Percentiles rank a stretch among this genome's conserved stretches.
Conservation (phyloP, 1,284 basidiomycete genomes). For the Trichosporon sp. region DNA sequence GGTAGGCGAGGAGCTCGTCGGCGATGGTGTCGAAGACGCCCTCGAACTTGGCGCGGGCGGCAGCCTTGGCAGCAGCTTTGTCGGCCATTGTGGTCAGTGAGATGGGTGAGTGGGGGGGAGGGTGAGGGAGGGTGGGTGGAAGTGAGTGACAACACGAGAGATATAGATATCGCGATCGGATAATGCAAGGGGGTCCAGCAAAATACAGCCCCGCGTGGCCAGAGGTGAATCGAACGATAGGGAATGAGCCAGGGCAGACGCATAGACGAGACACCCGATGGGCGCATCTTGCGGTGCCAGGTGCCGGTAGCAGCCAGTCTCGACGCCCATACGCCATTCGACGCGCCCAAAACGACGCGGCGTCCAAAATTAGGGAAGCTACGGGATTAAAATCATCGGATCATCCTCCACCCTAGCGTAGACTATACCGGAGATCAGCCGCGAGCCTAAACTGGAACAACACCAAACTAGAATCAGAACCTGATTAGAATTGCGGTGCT, state of each 20-base stretch:
- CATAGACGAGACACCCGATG: conserved; percentile 14
- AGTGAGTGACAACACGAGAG: background rate
- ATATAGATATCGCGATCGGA: background rate
- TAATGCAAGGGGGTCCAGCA: background rate
- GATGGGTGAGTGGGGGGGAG: no score
- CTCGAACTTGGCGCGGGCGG: conserved; percentile 48
- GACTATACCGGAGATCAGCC: background rate
- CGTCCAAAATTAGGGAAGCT: conserved; percentile 3
- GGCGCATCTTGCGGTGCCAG: background rate
- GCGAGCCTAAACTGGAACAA: background rate
- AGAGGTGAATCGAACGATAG: conserved; percentile 15
- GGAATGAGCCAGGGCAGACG: conserved; percentile 10
- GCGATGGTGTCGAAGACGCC: conserved; percentile 62
- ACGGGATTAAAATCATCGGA: conserved; percentile 2
- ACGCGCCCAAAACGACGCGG: background rate
- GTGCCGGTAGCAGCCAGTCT: no score
- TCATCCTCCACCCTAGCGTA: background rate
- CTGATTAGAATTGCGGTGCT: no score
- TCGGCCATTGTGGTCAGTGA: conserved; percentile 5
- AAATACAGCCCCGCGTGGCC: background rate
- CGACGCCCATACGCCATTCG: background rate
- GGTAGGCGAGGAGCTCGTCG: conserved; percentile 65
- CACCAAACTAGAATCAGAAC: no score
- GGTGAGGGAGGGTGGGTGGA: no score
- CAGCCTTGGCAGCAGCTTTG: conserved; percentile 40